phyloP scores from a whole-genome alignment of 306 rosid species.

The Sechiopsis laciniata region DNA sequence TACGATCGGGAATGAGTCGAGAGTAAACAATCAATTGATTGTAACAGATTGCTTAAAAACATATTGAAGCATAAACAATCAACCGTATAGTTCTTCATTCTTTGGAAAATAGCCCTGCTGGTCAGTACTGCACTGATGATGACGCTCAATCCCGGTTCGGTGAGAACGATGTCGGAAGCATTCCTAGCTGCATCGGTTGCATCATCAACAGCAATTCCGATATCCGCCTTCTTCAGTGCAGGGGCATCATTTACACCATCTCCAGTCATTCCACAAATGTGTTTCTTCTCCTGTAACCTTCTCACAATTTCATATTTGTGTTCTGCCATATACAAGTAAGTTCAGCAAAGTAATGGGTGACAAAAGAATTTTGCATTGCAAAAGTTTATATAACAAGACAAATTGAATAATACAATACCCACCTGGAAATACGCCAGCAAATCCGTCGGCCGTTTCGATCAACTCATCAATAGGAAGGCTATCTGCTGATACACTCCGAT shows the following conservation, averaged over 20 bases:
- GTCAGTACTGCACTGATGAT: constrained; percentile 96
- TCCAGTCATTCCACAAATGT: constrained; percentile 99
- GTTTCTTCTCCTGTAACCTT: constrained; percentile 88
- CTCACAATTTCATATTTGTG: constrained; percentile 98
- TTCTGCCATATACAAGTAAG: constrained; percentile 41
- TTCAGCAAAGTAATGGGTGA: constrained; percentile 15
- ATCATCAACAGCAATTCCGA: constrained; percentile 98
- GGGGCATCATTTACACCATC: constrained; percentile 99
- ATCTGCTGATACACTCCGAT: constrained; percentile 67
- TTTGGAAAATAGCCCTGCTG: constrained; percentile 96
- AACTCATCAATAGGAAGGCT: constrained; percentile 88
- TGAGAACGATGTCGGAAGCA: constrained; percentile 97
- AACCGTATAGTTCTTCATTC: constrained; percentile 98
- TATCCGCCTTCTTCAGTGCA: constrained; percentile 90
- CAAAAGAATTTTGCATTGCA: background rate
- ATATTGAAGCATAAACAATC: constrained; percentile 39
- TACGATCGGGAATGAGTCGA: background rate
- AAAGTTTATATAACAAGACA: background rate
- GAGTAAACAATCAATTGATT: background rate
- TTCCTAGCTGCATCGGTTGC: constrained; percentile 98
- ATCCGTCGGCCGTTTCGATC: constrained; percentile 98
- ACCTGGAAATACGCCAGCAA: constrained; percentile 99
- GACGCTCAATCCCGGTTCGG: constrained; percentile 97
- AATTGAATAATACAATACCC: background rate
- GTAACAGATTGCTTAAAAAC: background rate